These are phyloP conservation scores for Cadophora sp. DNA, from an alignment of 2,329 filamentous ascomycete genomes.

Conservation along the genomic window DNA sequence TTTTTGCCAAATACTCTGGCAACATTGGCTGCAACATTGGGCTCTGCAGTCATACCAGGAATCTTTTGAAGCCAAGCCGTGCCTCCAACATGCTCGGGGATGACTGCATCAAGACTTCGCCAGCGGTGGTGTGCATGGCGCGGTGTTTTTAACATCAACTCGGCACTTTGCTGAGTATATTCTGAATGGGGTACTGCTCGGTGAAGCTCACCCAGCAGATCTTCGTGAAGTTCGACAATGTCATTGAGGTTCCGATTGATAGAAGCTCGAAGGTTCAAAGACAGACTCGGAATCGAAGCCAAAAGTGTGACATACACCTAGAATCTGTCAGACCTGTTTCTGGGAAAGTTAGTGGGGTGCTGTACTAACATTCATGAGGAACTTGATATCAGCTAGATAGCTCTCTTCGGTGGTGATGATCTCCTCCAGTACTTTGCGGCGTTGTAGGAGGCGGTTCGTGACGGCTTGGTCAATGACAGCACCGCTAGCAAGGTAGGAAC, in stretches of 20 bases:
- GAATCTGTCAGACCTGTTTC: constrained; percentile 43
- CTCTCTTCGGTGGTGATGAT: constrained; percentile 85
- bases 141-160: constrained; percentile 14
- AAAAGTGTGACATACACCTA: constrained; percentile 80
- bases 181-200: constrained; percentile 72
- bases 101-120: constrained; percentile 50
- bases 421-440: constrained; percentile 84
- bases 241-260: constrained; percentile 82
- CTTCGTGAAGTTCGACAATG: constrained; percentile 84
- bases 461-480: constrained; percentile 68
- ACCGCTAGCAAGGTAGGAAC: constrained; percentile 64
- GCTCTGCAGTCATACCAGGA: constrained; percentile 62
- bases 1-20: constrained; percentile 66
- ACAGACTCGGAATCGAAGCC: constrained; percentile 70
- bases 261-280: constrained; percentile 69
- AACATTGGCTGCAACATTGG: constrained; percentile 64
- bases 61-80: constrained; percentile 53
- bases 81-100: constrained; percentile 45
- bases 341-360: constrained; percentile 68
- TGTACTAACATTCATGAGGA: constrained; percentile 79
- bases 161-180: constrained; percentile 55
- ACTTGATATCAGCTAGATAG: constrained; percentile 87
- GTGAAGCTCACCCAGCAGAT: constrained; percentile 78
- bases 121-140: constrained; percentile 50
- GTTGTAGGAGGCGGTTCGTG: constrained; percentile 74